phyloP scores from a whole-genome alignment of 2,329 filamentous ascomycete species.

The Paecilomyces sp. region DNA sequence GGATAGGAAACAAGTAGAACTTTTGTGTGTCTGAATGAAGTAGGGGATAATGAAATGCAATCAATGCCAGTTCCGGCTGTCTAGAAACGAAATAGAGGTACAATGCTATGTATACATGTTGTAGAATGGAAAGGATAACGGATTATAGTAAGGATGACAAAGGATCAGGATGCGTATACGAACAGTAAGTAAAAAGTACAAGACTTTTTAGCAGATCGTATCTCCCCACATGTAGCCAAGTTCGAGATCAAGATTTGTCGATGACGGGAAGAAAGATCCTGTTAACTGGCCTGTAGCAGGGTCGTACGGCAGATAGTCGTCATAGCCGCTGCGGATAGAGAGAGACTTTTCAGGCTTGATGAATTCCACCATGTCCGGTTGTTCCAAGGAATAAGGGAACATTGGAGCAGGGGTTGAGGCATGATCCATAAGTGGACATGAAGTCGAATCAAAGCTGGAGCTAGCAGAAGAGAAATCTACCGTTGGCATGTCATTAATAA shows the following conservation, averaged over 20 bases:
- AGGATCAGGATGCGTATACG: background rate
- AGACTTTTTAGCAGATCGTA: conserved; percentile 4
- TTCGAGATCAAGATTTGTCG: conserved; percentile 22
- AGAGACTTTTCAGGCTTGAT: conserved; percentile 20
- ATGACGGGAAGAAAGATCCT: conserved; percentile 29
- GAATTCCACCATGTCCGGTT: conserved; percentile 18
- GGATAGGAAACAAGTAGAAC: background rate
- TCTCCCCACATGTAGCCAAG: conserved; percentile 25
- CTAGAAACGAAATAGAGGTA: background rate
- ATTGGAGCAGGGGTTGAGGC: conserved; percentile 6
- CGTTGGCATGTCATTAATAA: conserved; percentile 10
- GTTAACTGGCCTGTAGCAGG: conserved; percentile 28
- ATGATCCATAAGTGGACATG: conserved; percentile 19
- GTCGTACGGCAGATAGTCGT: conserved; percentile 27
- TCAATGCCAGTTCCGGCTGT: background rate
- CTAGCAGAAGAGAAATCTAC: conserved; percentile 7
- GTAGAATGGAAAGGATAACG: background rate
- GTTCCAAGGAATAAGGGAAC: conserved; percentile 14
- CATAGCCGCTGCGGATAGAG: conserved; percentile 15
- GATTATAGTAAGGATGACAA: background rate
- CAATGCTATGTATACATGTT: background rate
- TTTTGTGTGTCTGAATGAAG: background rate
- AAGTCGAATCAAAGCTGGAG: conserved; percentile 12
- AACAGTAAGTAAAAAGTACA: background rate
- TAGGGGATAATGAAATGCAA: background rate